Evolutionary conservation across 2,329 filamentous ascomycete genomes (phyloP).

Genomic region (Fusarium lyarnte): DNA sequence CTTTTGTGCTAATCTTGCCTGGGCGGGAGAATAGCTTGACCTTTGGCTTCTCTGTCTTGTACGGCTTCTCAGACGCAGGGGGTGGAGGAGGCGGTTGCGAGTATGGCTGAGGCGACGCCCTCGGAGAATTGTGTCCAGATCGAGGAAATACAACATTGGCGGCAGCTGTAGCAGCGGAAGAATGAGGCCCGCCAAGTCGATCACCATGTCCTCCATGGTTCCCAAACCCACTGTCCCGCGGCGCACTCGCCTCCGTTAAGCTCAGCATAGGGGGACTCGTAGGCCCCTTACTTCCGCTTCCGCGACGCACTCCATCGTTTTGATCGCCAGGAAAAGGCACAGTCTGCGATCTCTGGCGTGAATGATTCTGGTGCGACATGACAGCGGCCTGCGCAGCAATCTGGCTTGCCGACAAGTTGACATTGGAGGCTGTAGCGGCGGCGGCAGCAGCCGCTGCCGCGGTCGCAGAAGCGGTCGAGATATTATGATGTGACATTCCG

Average conservation of each 20-base stretch:
- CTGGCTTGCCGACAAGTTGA: constrained; percentile 71
- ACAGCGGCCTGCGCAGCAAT: constrained; percentile 83
- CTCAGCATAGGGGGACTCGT: constrained; percentile 71
- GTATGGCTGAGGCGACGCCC: constrained; percentile 49
- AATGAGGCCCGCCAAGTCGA: constrained; percentile 63
- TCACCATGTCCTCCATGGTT: constrained; percentile 61
- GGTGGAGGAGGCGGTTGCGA: constrained; percentile 52
- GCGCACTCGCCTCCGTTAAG: constrained; percentile 71
- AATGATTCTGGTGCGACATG: constrained; percentile 67
- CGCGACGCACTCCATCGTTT: constrained; percentile 56
- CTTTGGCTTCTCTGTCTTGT: constrained; percentile 75
- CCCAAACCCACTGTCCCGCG: constrained; percentile 65
- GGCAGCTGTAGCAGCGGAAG: constrained; percentile 72
- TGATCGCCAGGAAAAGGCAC: constrained; percentile 66
- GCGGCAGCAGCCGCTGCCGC: constrained; percentile 38
- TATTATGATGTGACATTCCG: constrained; percentile 52
- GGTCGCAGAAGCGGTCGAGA: constrained; percentile 23
- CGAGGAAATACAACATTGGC: constrained; percentile 79
- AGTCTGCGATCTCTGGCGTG: constrained; percentile 78
- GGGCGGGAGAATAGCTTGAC: constrained; percentile 84
- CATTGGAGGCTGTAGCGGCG: constrained; percentile 53
- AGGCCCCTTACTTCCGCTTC: constrained; percentile 59
- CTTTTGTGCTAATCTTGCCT: constrained; percentile 77
- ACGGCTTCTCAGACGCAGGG: constrained; percentile 64
- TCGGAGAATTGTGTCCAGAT: constrained; percentile 65